Evolutionary conservation across 2,329 filamentous ascomycete genomes (phyloP).

Genomic region (Sporothrix variecibatus): DNA sequence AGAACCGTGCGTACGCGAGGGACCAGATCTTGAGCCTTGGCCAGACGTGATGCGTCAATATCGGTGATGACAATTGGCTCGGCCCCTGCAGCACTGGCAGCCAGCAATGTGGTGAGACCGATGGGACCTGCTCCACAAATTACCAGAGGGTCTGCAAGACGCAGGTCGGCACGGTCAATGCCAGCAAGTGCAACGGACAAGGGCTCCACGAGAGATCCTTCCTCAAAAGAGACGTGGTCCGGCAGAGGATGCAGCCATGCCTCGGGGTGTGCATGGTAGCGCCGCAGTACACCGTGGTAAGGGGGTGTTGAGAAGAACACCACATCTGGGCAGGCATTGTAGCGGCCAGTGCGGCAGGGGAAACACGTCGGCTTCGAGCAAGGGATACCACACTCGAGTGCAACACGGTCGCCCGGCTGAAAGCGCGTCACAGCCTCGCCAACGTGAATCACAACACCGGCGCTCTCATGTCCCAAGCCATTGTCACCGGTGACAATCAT

Average conservation of each 20-base stretch:
- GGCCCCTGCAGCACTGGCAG: constrained; percentile 62
- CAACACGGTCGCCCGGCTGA: constrained; percentile 61
- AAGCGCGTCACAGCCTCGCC: constrained; percentile 55
- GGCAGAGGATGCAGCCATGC: constrained; percentile 62
- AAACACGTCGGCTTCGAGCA: constrained; percentile 56
- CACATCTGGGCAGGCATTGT: constrained; percentile 65
- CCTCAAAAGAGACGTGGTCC: constrained; percentile 55
- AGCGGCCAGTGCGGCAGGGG: constrained; percentile 59
- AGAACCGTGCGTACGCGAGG: background rate
- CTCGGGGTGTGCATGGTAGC: constrained; percentile 63
- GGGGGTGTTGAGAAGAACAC: constrained; percentile 64
- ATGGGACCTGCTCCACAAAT: constrained; percentile 67
- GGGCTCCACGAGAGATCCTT: constrained; percentile 65
- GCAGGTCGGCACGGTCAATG: constrained; percentile 55
- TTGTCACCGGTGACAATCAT: constrained; percentile 8
- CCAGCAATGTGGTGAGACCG: constrained; percentile 63
- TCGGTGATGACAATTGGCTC: constrained; percentile 66
- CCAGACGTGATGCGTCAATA: constrained; percentile 44
- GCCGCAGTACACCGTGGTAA: constrained; percentile 60
- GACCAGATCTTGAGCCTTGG: background rate
- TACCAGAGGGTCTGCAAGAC: constrained; percentile 57
- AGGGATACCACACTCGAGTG: constrained; percentile 66
- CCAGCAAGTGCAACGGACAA: constrained; percentile 64
- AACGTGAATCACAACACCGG: constrained; percentile 59
- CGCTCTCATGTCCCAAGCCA: constrained; percentile 44